phyloP scores from a whole-genome alignment of 2,329 filamentous ascomycete genomes.

The Claviceps sp. region DNA sequence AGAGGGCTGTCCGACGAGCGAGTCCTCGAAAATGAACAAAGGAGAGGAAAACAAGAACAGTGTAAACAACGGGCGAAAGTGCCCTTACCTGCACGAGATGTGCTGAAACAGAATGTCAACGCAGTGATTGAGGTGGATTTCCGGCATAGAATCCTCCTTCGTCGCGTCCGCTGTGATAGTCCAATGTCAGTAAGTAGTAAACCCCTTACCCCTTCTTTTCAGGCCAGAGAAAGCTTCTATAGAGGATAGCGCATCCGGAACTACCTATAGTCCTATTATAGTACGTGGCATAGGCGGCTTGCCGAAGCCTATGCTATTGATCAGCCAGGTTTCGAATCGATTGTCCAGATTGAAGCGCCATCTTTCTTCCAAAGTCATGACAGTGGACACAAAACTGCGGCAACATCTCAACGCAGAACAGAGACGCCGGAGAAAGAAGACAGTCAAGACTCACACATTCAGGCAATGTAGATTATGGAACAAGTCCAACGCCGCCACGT shows the following conservation, averaged over 20 bases:
- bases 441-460: not conserved
- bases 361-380: no score
- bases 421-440: not conserved
- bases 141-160: not conserved
- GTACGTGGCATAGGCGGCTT: not conserved
- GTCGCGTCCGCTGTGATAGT: not conserved
- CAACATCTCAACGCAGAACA: not conserved
- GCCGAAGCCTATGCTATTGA: not conserved
- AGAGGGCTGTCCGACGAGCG: no score
- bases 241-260: no score
- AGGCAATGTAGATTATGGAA: not conserved
- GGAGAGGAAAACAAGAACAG: no score
- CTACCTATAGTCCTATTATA: not conserved
- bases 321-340: no score
- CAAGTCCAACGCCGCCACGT: not conserved
- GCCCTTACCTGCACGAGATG: not conserved
- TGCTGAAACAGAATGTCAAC: conserved; percentile 1
- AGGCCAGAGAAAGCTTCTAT: no score
- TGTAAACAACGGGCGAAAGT: no score
- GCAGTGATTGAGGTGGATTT: conserved; percentile 1
- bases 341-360: no score
- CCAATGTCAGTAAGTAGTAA: no score
- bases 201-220: no score
- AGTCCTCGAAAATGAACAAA: no score
- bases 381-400: no score